phyloP scores from a whole-genome alignment of 768 basidiomycete genomes.

The Filobasidium wieringae region DNA sequence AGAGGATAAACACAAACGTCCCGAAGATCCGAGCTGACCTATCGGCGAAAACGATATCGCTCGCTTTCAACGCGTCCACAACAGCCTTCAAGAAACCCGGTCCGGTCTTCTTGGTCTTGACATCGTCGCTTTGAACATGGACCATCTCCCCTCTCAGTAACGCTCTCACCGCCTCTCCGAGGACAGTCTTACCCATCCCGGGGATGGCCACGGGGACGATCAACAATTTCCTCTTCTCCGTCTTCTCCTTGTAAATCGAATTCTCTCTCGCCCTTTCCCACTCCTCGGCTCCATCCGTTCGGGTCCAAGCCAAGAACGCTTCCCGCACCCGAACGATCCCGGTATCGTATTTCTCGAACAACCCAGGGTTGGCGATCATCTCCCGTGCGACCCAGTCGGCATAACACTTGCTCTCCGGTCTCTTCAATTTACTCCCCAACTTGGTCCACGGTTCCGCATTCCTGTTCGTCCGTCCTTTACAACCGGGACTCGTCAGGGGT shows the following conservation, averaged over 20 bases:
- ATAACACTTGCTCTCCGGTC: constrained; percentile 68
- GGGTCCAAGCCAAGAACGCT: constrained; percentile 59
- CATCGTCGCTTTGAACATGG: constrained; percentile 89
- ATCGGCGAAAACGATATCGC: constrained; percentile 73
- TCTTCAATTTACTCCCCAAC: constrained; percentile 57
- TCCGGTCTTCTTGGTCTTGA: constrained; percentile 61
- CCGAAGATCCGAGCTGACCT: constrained; percentile 47
- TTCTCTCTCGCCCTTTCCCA: constrained; percentile 27
- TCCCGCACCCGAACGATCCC: constrained; percentile 80
- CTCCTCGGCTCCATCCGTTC: constrained; percentile 44
- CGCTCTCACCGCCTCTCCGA: constrained; percentile 63
- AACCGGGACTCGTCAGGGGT: constrained; percentile 18
- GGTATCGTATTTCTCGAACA: constrained; percentile 58
- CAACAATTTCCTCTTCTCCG: constrained; percentile 52
- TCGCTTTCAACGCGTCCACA: constrained; percentile 46
- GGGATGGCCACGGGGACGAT: constrained; percentile 83
- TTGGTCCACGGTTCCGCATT: constrained; percentile 26
- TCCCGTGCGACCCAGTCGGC: constrained; percentile 69
- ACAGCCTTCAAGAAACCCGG: constrained; percentile 61
- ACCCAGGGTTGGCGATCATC: constrained; percentile 50
- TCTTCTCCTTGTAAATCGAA: constrained; percentile 20
- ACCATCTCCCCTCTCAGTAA: constrained; percentile 61
- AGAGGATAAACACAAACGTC: background rate
- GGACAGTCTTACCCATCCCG: constrained; percentile 83
- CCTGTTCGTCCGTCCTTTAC: constrained; percentile 14